phyloP scores from a whole-genome alignment of 305 asterid genomes.

The Salvia sclarea region DNA sequence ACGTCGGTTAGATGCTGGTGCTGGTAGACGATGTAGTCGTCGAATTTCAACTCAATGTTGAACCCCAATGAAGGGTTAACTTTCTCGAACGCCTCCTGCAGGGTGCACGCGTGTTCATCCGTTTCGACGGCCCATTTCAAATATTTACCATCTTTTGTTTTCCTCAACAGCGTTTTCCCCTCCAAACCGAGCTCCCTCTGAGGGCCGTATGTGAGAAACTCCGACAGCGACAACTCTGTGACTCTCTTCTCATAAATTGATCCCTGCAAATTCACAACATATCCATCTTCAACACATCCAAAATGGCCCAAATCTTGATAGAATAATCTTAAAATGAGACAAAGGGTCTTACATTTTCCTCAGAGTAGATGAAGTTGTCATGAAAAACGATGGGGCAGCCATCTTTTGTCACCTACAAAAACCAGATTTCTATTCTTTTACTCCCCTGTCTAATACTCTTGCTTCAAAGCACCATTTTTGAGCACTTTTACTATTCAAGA shows the following conservation, averaged over 20 bases:
- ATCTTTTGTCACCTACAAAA: slow-evolving; percentile 88
- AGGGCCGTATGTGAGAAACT: slow-evolving; percentile 78
- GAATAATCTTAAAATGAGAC: too few relatives aligned
- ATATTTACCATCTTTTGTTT: slow-evolving; percentile 66
- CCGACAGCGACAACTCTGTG: slow-evolving; percentile 69
- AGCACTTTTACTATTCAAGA: slow-evolving; percentile 41
- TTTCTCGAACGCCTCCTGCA: slow-evolving; percentile 77
- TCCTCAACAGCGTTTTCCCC: slow-evolving; percentile 70
- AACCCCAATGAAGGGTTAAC: slow-evolving; percentile 76
- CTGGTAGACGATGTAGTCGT: slow-evolving; percentile 61
- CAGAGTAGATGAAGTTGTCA: slow-evolving; percentile 79
- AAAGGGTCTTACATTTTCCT: slow-evolving; percentile 66
- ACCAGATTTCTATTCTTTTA: slow-evolving; percentile 41
- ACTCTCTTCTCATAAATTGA: slow-evolving; percentile 65
- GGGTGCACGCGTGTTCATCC: slow-evolving; percentile 75
- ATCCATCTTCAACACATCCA: not conserved
- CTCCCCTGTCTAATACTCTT: slow-evolving; percentile 50
- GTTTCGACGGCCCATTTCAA: slow-evolving; percentile 66
- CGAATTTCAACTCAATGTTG: slow-evolving; percentile 87
- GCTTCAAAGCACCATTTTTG: slow-evolving; percentile 33
- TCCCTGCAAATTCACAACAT: slow-evolving; percentile 49
- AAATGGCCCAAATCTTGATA: not conserved
- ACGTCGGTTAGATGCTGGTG: slow-evolving; percentile 51
- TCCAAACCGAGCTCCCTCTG: slow-evolving; percentile 50
- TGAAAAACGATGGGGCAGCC: slow-evolving; percentile 89